Percentiles rank a stretch among this genome's conserved stretches.
Evolutionary conservation across 139 green algal genomes (phyloP).

Genomic region (Tetraselmis striata): DNA sequence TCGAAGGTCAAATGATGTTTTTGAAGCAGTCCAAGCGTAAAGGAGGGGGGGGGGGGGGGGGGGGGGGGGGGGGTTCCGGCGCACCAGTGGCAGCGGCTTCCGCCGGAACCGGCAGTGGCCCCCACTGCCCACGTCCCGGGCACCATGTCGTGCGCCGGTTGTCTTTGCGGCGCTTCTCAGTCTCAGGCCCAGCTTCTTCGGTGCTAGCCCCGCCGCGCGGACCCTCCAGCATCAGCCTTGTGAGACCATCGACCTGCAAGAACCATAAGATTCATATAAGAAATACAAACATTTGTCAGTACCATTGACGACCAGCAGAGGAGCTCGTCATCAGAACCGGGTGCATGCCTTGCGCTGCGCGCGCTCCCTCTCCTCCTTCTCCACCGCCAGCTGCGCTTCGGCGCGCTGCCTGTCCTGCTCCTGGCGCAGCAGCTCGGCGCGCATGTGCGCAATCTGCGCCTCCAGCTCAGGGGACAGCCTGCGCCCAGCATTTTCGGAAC

Average conservation of each 20-base stretch:
- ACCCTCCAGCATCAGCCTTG: conserved; percentile 34
- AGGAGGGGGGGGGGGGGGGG: too few relatives aligned
- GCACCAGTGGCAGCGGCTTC: too few relatives aligned
- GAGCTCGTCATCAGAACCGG: too few relatives aligned
- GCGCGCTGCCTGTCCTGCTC: conserved; percentile 71
- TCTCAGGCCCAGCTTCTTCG: conserved; percentile 3
- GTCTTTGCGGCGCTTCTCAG: conserved; percentile 14
- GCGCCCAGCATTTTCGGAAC: too few relatives aligned
- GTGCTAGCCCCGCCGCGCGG: not conserved
- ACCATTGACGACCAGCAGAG: too few relatives aligned
- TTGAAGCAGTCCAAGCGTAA: too few relatives aligned
- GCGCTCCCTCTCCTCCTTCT: conserved; percentile 68
- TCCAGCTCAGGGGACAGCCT: conserved; percentile 34
- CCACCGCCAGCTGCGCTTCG: conserved; percentile 58
- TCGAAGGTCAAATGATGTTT: too few relatives aligned
- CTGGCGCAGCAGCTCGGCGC: conserved; percentile 61
- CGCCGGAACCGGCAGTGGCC: not conserved
- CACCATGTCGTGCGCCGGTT: conserved; percentile 46
- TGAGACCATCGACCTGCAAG: conserved; percentile 40
- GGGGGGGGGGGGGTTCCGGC: too few relatives aligned
- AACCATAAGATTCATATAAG: too few relatives aligned
- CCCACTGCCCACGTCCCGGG: conserved; percentile 22
- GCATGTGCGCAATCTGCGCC: conserved; percentile 52
- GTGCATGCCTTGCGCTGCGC: conserved; percentile 71
- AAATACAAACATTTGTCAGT: not conserved